Base-by-base conservation (phyloP, 2,329 filamentous ascomycete species). In the Apiospora saccharicola region DNA sequence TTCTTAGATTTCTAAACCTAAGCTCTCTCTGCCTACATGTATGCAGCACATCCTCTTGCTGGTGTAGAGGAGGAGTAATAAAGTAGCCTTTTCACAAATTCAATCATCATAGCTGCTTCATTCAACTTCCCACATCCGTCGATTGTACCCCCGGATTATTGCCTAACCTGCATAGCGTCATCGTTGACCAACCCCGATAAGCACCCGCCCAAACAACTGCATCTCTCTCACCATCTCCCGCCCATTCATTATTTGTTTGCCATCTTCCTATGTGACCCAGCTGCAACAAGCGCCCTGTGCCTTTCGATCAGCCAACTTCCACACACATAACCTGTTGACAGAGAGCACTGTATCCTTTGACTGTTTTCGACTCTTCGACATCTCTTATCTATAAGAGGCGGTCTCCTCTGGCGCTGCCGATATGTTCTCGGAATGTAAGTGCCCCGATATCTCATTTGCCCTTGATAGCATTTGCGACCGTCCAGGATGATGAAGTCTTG, bases 391-490 rank as follows among this genome's bases (percentile, higher is more conserved):
- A 47, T 46, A 46, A 46, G 67, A 46, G 72, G 43, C 72, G 49
- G 68, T 53, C 69, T 43, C 46, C 24, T 53, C 68, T 51, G 43
- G 49, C 68, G 30, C 77, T 77, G 79, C 78, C 76, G 37, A 44
- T 72, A 94, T 95, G 93, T 94, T 94, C 85, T 97, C 94, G 72
- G 94, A 97, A 91, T 97, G 94, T 97, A 88, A 85, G 94, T 87
- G 53, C 37, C n/a, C 68, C 26, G 51, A 24, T 46, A 44, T n/a
- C 34, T n/a, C 34, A 71, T 34, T 46, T 22, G 30, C 68, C 37
- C 51, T 67, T 70, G 24, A 43, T 47, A 68, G 30, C n/a, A 6
- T 67, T 70, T 47, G 44, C 34, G 24, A 51, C 57, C 47, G 43
- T 51, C 71, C 72, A 71, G 4, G 6, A 68, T 51, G 47, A 47